Base-by-base conservation (phyloP, 75 land plant species). In the Selaginella moellendorffii region DNA sequence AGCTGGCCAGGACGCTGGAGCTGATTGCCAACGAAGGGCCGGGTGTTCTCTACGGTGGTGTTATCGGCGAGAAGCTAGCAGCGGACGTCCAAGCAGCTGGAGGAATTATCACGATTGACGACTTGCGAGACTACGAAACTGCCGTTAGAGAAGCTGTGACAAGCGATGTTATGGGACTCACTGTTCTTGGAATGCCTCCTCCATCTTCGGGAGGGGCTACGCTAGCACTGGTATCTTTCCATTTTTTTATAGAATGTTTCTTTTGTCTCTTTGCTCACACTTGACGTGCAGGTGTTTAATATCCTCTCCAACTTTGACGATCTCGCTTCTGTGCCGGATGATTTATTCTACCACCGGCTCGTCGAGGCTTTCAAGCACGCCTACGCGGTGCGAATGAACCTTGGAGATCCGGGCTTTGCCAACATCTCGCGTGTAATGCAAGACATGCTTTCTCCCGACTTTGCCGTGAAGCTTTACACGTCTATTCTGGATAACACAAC, bases 311-410 rank as follows among this genome's bases (percentile, higher is more conserved):
- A 85, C 70, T 88, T 81, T 60, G 27, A 24, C 1, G 76, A 69
- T 10, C 62, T 70, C 51, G 2, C 68, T 20, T 78, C 85, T 54
- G 71, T 66, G 28, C 42, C 65, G 30, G 93, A 87, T 19, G 17
- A 71, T 53, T 53, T 85, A 26, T 86, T 86, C 27, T 69, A 82
- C 20, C 97, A 92, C 66, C 83, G 87, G 1, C 52, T 88, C 2
- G 72, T 88, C 17, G 97, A 92, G 72, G 84, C 97, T 9, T 14
- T 92, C 53, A 92, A 92, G 64, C 97, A 92, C 72, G 83, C 83
- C 79, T 88, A 78, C 69, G 86, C 95, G 0, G 54, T 78, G 1
- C 64, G 97, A 12, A 88, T 88, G 95, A 80, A 83, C 64, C 78
- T 92, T 54, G 95, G 81, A 0, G 97, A 92, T 64, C 95, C 97